Percentiles rank a stretch among this genome's conserved stretches.
These are phyloP conservation scores for Hymenoscyphus fructigenus DNA, from an alignment of 2,329 filamentous ascomycete genomes.

Conservation along the genomic window DNA sequence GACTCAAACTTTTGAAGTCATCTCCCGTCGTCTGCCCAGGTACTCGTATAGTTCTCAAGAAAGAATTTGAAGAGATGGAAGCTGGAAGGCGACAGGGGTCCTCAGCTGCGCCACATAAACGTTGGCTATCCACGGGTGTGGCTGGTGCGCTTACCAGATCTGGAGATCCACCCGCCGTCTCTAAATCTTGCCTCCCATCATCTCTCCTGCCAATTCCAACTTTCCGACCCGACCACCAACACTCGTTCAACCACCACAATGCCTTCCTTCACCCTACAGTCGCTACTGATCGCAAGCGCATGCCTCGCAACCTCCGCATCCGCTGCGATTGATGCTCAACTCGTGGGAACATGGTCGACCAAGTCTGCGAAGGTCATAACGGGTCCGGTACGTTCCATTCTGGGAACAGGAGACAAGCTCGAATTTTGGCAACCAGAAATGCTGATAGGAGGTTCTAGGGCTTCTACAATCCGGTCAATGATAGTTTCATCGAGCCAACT, in stretches of 20 bases:
- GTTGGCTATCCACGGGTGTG: background rate
- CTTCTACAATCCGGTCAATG: slow-evolving; percentile 68
- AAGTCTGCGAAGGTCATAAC: slow-evolving; percentile 70
- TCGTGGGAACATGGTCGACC: slow-evolving; percentile 71
- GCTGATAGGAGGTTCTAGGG: slow-evolving; percentile 44
- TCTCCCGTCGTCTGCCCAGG: background rate
- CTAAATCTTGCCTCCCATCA: background rate
- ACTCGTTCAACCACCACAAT: slow-evolving; percentile 22
- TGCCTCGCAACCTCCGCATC: slow-evolving; percentile 35
- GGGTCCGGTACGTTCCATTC: slow-evolving; percentile 56
- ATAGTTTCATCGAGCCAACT: slow-evolving; percentile 64
- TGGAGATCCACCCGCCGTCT: background rate
- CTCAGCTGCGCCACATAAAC: background rate
- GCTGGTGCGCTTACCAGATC: background rate
- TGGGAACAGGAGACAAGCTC: slow-evolving; percentile 21
- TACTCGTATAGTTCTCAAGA: background rate
- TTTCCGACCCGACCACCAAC: background rate
- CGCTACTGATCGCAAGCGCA: slow-evolving; percentile 38
- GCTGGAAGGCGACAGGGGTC: background rate
- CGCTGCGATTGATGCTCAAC: slow-evolving; percentile 45
- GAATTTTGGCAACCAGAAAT: slow-evolving; percentile 9
- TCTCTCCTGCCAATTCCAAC: background rate
- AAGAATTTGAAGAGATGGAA: background rate
- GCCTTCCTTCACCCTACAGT: slow-evolving; percentile 36
- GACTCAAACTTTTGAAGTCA: background rate